Base-by-base conservation (phyloP, 257 asterid genomes). In the Plantago ovata region DNA sequence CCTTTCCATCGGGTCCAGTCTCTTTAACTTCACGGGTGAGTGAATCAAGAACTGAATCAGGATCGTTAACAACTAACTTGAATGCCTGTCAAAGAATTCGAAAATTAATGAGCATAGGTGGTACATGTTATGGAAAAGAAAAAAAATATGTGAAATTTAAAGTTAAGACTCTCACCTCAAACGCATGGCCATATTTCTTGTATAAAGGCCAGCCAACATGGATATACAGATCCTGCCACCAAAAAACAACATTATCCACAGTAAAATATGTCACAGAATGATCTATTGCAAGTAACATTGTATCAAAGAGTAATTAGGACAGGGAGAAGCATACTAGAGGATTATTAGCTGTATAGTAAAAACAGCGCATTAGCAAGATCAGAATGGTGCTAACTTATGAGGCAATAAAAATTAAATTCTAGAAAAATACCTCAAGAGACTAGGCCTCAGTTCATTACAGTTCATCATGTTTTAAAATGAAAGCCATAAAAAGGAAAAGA, bases 191-290 rank as follows among this genome's bases (percentile, higher is more conserved):
- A 70, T 84, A 82, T 76, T 84, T 92, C 79, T 74, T 76, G 85
- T 92, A 88, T 62, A 92, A 73, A 39, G 98, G 98, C 98, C 95
- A 84, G 58, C 98, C 95, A 36, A 88, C 85, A 53, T 88, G 98
- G 70, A 92, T 58, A 60, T 92, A 92, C 45, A 88, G 84, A 72
- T 92, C 95, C 98, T 92, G 81, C 55, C 62, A 81, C 23, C 70
- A 48, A 51, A 7, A 59, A 64, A 47, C 3, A 54, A 49, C 14
- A 39, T 52, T 9, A 14, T 14, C 52, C 53, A 36, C 61, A 21
- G 7, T 13, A n/a, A 7, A 53, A 12, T 11, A 55, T 13, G 33
- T 23, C 12, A 18, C 32, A 16, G 10, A 28, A n/a, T 14, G 36
- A 20, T 12, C 24, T 19, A 15, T 14, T 12, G 4, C 23, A 5